These are phyloP conservation scores for Metschnikowia vanudenii DNA, from an alignment of 805 yeast genomes.

Conservation along the genomic window DNA sequence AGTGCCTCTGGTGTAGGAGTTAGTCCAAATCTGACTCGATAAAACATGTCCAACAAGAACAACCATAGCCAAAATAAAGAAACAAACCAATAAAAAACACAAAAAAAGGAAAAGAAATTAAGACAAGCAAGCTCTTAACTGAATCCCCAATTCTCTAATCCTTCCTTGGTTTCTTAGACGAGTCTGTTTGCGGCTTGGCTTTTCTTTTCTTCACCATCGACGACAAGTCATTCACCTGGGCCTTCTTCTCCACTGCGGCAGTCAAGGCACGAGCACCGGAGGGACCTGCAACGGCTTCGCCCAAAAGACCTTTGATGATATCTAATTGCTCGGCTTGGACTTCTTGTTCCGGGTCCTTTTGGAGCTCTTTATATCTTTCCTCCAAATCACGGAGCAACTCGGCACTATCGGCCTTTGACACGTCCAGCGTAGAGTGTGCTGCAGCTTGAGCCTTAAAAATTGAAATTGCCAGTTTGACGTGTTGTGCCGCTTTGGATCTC, in stretches of 20 bases:
- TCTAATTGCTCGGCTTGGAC: slow-evolving; percentile 50
- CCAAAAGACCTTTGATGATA: slow-evolving; percentile 56
- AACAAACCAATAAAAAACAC: neutral
- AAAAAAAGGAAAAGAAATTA: neutral
- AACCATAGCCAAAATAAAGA: too few relatives aligned
- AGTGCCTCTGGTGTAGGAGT: too few relatives aligned
- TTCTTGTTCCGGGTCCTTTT: slow-evolving; percentile 49
- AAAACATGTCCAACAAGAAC: too few relatives aligned
- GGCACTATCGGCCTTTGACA: slow-evolving; percentile 41
- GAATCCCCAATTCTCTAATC: neutral
- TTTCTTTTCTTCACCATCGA: slow-evolving; percentile 56
- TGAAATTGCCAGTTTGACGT: slow-evolving; percentile 52
- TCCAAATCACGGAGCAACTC: slow-evolving; percentile 56
- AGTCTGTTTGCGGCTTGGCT: slow-evolving; percentile 9
- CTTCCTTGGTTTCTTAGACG: slow-evolving; percentile 12
- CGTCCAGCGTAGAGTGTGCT: slow-evolving; percentile 30
- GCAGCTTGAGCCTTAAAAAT: slow-evolving; percentile 40
- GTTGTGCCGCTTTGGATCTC: slow-evolving; percentile 51
- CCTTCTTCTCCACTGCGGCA: slow-evolving; percentile 10
- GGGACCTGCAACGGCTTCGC: slow-evolving; percentile 36
- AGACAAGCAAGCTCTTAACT: neutral
- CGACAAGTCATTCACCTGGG: slow-evolving; percentile 57
- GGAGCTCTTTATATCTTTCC: slow-evolving; percentile 54
- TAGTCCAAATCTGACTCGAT: too few relatives aligned
- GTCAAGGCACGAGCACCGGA: slow-evolving; percentile 2